Percentiles rank a stretch among this genome's conserved stretches.
phyloP scores from a whole-genome alignment of 1,284 basidiomycete species.

The Vanrija humicola region DNA sequence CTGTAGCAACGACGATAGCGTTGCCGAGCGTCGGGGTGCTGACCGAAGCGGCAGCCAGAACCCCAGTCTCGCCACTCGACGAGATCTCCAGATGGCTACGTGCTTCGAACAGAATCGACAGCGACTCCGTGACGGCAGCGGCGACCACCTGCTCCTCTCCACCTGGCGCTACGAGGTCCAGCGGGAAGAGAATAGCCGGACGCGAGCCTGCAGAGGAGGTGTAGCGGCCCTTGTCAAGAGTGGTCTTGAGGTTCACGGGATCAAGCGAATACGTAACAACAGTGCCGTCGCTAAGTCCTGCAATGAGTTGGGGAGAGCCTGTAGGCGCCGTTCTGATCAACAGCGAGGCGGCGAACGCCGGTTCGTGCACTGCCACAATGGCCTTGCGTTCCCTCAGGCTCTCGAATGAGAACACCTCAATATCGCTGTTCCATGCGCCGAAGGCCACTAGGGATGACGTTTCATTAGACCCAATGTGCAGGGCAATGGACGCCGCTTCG shows the following conservation, averaged over 20 bases:
- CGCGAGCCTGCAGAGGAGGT: constrained; percentile 37
- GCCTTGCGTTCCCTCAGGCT: constrained; percentile 45
- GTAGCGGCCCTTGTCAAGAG: constrained; percentile 48
- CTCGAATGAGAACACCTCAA: constrained; percentile 59
- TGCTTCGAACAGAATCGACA: constrained; percentile 57
- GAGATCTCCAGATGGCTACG: constrained; percentile 64
- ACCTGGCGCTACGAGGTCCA: constrained; percentile 14
- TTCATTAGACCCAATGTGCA: background rate
- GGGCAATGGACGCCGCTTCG: background rate
- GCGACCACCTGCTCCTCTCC: constrained; percentile 35
- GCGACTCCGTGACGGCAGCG: constrained; percentile 37
- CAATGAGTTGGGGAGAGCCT: constrained; percentile 59
- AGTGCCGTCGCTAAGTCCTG: constrained; percentile 75
- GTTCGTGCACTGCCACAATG: constrained; percentile 15
- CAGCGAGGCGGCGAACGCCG: constrained; percentile 24
- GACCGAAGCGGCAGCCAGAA: constrained; percentile 57
- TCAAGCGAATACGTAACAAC: constrained; percentile 60
- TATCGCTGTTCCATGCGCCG: constrained; percentile 71
- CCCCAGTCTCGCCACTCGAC: constrained; percentile 69
- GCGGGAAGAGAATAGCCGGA: constrained; percentile 22
- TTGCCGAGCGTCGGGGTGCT: constrained; percentile 54
- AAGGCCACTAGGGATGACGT: constrained; percentile 51
- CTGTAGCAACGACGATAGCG: constrained; percentile 60
- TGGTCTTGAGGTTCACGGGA: background rate
- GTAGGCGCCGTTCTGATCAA: constrained; percentile 33